These are phyloP conservation scores for Aulographum hederae DNA, from an alignment of 2,329 filamentous ascomycete species.

Conservation along the genomic window DNA sequence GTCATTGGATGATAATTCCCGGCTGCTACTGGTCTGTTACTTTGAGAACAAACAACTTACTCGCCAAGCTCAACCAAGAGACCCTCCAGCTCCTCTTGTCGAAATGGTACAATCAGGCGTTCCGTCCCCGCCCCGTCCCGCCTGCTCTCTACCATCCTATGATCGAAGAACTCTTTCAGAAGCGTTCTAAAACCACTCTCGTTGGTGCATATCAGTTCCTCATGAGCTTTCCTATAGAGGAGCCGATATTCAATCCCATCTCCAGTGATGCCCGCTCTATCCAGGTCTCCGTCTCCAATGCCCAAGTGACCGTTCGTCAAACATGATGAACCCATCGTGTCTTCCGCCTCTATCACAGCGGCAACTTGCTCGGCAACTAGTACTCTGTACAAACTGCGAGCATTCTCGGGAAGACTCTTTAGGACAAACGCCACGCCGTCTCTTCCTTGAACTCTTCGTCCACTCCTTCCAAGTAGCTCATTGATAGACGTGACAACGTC, in stretches of 20 bases:
- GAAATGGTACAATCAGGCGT: slow-evolving; percentile 67
- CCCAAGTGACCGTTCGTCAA: slow-evolving; percentile 19
- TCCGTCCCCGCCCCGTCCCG: slow-evolving; percentile 78
- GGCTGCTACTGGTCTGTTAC: too few relatives aligned
- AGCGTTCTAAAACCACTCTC: slow-evolving; percentile 91
- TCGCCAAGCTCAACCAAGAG: slow-evolving; percentile 58
- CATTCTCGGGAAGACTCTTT: slow-evolving; percentile 80
- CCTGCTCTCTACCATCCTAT: slow-evolving; percentile 85
- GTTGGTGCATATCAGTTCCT: slow-evolving; percentile 92
- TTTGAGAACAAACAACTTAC: too few relatives aligned
- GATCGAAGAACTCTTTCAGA: slow-evolving; percentile 94
- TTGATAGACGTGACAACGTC: slow-evolving; percentile 85
- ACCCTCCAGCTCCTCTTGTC: slow-evolving; percentile 72
- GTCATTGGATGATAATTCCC: too few relatives aligned
- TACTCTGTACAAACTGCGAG: slow-evolving; percentile 68
- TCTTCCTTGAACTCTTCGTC: slow-evolving; percentile 64
- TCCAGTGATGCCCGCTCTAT: slow-evolving; percentile 15
- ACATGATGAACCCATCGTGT: slow-evolving; percentile 27
- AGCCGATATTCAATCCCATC: slow-evolving; percentile 74
- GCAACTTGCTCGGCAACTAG: slow-evolving; percentile 71
- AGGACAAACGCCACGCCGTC: slow-evolving; percentile 87
- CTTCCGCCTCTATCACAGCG: slow-evolving; percentile 37
- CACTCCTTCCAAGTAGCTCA: slow-evolving; percentile 64
- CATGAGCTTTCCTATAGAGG: slow-evolving; percentile 85
- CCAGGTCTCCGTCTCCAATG: slow-evolving; percentile 26